Evolutionary conservation across 75 land plant species (phyloP).

Genomic region (Picea glauca): DNA sequence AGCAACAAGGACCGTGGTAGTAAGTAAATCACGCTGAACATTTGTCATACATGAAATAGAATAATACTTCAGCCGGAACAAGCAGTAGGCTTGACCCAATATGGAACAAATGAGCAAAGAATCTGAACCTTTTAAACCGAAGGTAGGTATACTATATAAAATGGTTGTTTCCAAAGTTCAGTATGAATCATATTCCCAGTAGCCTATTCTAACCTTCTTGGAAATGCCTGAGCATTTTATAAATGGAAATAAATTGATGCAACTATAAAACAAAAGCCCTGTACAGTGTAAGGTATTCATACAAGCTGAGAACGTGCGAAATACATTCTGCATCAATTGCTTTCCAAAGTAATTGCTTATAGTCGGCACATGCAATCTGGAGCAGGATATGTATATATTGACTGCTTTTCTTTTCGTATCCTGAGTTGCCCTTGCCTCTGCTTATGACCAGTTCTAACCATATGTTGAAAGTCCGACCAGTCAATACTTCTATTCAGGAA

Average conservation of each 20-base stretch:
- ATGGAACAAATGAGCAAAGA: conserved; percentile 1
- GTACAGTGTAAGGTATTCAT: not conserved
- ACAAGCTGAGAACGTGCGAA: not conserved
- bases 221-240: not conserved
- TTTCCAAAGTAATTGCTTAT: not conserved
- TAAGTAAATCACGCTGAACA: not conserved
- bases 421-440: conserved; percentile 73
- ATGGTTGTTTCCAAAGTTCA: not conserved
- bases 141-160: not conserved
- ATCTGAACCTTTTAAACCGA: not conserved
- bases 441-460: conserved; percentile 62
- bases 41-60: not conserved
- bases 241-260: not conserved
- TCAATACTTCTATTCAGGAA: conserved; percentile 66
- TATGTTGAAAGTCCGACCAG: conserved; percentile 72
- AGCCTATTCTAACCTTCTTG: not conserved
- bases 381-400: conserved; percentile 90
- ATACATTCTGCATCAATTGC: not conserved
- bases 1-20: not conserved
- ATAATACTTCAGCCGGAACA: not conserved
- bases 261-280: no score
- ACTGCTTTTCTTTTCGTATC: conserved; percentile 65
- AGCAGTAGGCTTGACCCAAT: not conserved
- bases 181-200: not conserved
- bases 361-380: conserved; percentile 90